These are phyloP conservation scores for Penicillium bovifimosum DNA, from an alignment of 495 filamentous ascomycete species.

Conservation along the genomic window DNA sequence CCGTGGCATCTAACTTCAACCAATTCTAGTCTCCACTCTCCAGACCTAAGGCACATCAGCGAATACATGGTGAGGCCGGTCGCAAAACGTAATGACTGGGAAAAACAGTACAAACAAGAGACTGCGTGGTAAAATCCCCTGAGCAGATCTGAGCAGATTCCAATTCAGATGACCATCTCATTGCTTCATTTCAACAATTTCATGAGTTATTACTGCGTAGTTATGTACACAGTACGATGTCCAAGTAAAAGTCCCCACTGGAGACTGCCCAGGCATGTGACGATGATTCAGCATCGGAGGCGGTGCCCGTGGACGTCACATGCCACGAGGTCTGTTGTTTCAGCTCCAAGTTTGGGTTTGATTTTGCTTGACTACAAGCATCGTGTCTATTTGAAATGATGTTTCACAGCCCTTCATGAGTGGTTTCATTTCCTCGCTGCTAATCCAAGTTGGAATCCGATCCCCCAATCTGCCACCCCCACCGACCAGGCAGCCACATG, in stretches of 20 bases:
- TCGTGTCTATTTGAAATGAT: conserved; percentile 11
- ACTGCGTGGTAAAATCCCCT: not conserved
- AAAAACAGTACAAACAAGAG: not conserved
- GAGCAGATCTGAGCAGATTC: not conserved
- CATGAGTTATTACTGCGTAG: not conserved
- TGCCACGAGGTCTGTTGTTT: conserved; percentile 11
- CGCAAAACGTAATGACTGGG: not conserved
- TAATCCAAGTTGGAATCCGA: conserved; percentile 72
- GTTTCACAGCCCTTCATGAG: conserved; percentile 50
- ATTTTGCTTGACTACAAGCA: conserved; percentile 1
- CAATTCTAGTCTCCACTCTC: not conserved
- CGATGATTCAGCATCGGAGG: conserved; percentile 18
- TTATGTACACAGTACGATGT: not conserved
- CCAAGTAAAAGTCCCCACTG: not conserved
- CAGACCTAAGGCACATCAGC: not conserved
- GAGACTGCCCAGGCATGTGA: conserved; percentile 6
- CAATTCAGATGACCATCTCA: not conserved
- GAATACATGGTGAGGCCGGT: not conserved
- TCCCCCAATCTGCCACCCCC: conserved; percentile 59
- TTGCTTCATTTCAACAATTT: not conserved
- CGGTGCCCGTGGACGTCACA: conserved; percentile 19
- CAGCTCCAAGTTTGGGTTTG: not conserved
- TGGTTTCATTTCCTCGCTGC: conserved; percentile 64
- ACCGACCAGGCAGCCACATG: conserved; percentile 7
- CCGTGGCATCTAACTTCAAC: not conserved